Conservation (phyloP, 78 protist genomes). For the Dictyostelium firmibasis region DNA sequence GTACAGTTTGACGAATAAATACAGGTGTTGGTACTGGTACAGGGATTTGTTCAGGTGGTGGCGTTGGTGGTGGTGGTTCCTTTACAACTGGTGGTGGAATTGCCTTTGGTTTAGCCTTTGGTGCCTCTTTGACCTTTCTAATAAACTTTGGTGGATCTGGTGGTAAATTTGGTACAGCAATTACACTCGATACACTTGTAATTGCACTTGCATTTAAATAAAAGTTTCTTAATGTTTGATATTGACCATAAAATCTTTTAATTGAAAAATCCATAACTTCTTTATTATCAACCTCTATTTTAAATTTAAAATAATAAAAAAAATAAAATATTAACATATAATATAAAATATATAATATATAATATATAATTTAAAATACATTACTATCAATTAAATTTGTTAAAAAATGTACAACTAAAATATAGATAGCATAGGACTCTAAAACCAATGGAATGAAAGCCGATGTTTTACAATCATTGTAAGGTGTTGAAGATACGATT, state of each 20-base stretch:
- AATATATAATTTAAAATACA: not conserved
- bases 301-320: not conserved
- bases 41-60: constrained; percentile 20
- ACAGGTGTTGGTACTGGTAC: constrained; percentile 74
- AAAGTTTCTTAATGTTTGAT: constrained; percentile 74
- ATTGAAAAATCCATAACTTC: constrained; percentile 72
- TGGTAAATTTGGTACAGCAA: constrained; percentile 82
- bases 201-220: constrained; percentile 74
- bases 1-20: constrained; percentile 73
- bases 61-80: constrained; percentile 39
- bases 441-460: constrained; percentile 79
- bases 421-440: constrained; percentile 78
- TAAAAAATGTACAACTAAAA: constrained; percentile 65
- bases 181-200: constrained; percentile 60
- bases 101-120: constrained; percentile 38
- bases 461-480: constrained; percentile 75
- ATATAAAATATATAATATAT: not conserved
- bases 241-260: constrained; percentile 75
- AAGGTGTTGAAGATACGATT: constrained; percentile 40
- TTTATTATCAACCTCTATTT: constrained; percentile 65
- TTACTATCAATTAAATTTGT: constrained; percentile 71
- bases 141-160: constrained; percentile 82
- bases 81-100: constrained; percentile 35
- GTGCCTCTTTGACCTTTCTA: constrained; percentile 33
- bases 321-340: not conserved